These are phyloP conservation scores for Aspergillus alliaceus DNA, from an alignment of 2,329 filamentous ascomycete species.

Conservation along the genomic window DNA sequence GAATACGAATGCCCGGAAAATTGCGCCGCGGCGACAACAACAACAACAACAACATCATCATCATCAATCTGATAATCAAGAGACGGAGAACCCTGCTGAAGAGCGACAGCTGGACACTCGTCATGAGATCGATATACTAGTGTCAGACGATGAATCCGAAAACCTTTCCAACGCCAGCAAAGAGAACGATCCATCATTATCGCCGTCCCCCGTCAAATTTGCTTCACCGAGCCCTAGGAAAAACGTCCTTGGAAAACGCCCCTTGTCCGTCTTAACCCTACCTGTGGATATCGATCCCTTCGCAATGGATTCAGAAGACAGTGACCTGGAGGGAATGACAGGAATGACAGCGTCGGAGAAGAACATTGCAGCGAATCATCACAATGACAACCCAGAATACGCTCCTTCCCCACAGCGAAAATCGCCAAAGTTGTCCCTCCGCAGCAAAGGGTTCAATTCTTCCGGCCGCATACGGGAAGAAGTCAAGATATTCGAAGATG, in stretches of 20 bases:
- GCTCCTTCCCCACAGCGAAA: constrained; percentile 31
- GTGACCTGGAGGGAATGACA: constrained; percentile 28
- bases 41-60: too few relatives aligned
- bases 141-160: constrained; percentile 29
- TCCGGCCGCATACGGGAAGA: constrained; percentile 26
- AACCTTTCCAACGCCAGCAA: constrained; percentile 40
- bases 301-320: constrained; percentile 30
- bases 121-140: constrained; percentile 11
- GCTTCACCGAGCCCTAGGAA: constrained; percentile 38
- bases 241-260: constrained; percentile 41
- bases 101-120: constrained; percentile 5
- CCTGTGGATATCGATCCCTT: constrained; percentile 28
- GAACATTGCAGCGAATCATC: constrained; percentile 42
- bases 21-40: background rate
- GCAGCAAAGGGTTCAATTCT: constrained; percentile 24
- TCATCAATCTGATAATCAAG: background rate
- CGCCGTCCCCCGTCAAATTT: constrained; percentile 36
- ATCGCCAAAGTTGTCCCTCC: constrained; percentile 34
- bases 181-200: constrained; percentile 50
- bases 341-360: constrained; percentile 38
- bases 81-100: background rate
- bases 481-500: constrained; percentile 35
- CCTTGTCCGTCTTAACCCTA: constrained; percentile 42
- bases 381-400: constrained; percentile 10
- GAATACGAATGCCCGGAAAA: constrained; percentile 15